These are phyloP conservation scores for Tausonia pullulans DNA, from an alignment of 1,284 basidiomycete species.

Conservation along the genomic window DNA sequence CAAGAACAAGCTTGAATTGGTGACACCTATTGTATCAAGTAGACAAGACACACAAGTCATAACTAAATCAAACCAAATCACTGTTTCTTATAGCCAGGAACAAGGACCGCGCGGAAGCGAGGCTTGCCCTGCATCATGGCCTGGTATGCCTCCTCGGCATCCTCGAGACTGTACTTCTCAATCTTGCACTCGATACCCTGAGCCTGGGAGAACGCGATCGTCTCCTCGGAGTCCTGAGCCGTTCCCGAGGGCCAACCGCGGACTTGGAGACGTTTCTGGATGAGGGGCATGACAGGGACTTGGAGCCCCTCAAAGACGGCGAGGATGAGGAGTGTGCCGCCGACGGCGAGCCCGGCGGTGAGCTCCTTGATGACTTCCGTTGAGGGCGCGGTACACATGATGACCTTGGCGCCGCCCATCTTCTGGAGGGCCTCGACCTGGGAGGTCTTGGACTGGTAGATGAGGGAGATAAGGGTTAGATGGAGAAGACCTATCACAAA, in stretches of 20 bases:
- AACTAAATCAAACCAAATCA: no score
- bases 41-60: no score
- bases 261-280: constrained; percentile 30
- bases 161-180: constrained; percentile 31
- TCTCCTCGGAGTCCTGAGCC: constrained; percentile 29
- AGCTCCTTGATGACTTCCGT: constrained; percentile 28
- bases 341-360: constrained; percentile 28
- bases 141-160: constrained; percentile 33
- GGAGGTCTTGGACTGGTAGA: background rate
- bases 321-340: constrained; percentile 31
- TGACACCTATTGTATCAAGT: no score
- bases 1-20: no score
- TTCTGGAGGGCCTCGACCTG: constrained; percentile 30
- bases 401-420: constrained; percentile 32
- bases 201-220: constrained; percentile 27
- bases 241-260: constrained; percentile 33
- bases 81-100: background rate
- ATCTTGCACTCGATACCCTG: constrained; percentile 30
- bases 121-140: constrained; percentile 21
- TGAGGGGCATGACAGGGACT: constrained; percentile 25
- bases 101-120: background rate
- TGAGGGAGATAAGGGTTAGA: constrained; percentile 15
- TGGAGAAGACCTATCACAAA: background rate
- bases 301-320: constrained; percentile 19
- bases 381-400: constrained; percentile 32